Evolutionary conservation across 2,329 filamentous ascomycete species (phyloP), one percentile per base, ranked within the genome.

Genomic region (Cordyceps farinosa): DNA sequence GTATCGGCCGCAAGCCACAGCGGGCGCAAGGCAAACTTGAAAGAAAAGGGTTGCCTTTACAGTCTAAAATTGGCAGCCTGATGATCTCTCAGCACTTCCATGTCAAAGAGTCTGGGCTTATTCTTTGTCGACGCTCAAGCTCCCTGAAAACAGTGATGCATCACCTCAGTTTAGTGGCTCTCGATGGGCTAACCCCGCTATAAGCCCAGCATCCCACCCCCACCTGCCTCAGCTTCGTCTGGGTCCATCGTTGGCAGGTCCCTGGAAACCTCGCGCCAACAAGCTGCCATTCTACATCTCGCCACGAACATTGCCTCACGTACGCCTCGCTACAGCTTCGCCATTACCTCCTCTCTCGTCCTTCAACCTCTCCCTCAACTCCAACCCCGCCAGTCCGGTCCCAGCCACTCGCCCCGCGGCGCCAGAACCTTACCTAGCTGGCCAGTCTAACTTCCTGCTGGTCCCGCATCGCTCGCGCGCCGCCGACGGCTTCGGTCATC

Each of bases 211-310:
- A 54, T n/a, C 51, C 51, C 40, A 42, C 44, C 60, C 51, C 60
- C 60, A 55, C 60, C 51, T 55, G 60, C 51, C 52, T 55, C 44
- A 17, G 22, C 44, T 17, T 48, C 36, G 11, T 15, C 44, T 42
- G 22, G 32, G 34, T 36, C 42, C 36, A 15, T 42, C 9, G 60
- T 55, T 55, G 51, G 60, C 60, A 55, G 60, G 51, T 56, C 51
- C 60, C 60, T 62, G 51, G 56, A 59, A 62, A 56, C 52, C 34
- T 48, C 60, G 13, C 44, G 42, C 55, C 51, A 62, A 62, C 60
- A 62, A 56, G 50, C 38, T 38, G 30, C 50, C 58, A 54, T 53
- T 54, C 40, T 34, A n/a, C 40, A 34, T n/a, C 57, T 11, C 15
- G 29, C 17, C 45, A 30, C 9, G 53, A 11, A 50, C 32, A 59